Evolutionary conservation across 495 filamentous ascomycete genomes (phyloP).

Genomic region (Staphylotrichum longicolle): DNA sequence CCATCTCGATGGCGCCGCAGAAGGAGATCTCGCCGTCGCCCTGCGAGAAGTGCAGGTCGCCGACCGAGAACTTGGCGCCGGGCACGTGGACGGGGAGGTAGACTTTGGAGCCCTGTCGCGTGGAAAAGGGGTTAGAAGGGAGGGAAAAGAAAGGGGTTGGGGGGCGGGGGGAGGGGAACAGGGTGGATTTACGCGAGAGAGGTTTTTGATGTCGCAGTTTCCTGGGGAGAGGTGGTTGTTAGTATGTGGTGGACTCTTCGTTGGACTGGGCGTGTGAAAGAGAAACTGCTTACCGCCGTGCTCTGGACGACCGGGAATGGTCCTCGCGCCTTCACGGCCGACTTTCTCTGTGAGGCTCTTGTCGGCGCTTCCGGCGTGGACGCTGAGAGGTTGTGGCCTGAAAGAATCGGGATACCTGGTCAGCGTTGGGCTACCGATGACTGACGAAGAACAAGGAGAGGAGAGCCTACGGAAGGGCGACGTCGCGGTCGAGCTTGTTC

Average conservation of each 20-base stretch:
- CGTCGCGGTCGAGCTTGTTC: conserved; percentile 64
- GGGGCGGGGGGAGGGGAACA: background rate
- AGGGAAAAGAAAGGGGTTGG: no score
- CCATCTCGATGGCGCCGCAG: conserved; percentile 97
- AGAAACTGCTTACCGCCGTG: conserved; percentile 49
- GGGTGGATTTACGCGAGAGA: conserved; percentile 25
- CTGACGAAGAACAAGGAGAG: background rate
- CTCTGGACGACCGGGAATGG: conserved; percentile 74
- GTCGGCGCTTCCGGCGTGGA: conserved; percentile 67
- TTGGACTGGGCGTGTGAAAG: conserved; percentile 17
- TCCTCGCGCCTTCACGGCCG: conserved; percentile 83
- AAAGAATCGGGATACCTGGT: background rate
- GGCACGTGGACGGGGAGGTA: conserved; percentile 82
- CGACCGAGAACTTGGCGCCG: conserved; percentile 90
- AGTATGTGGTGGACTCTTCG: background rate
- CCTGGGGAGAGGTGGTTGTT: conserved; percentile 42
- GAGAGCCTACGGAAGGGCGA: conserved; percentile 62
- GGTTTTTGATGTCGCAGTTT: conserved; percentile 90
- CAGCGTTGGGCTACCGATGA: background rate
- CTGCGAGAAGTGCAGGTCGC: conserved; percentile 87
- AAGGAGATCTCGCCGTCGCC: conserved; percentile 95
- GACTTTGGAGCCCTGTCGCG: conserved; percentile 70
- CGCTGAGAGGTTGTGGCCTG: conserved; percentile 61
- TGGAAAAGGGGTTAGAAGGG: background rate
- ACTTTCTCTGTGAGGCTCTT: conserved; percentile 66